Percentiles rank a stretch among this genome's conserved stretches.
Conservation (phyloP, 176 grass and related monocot genomes). For the Aechmea fasciata region DNA sequence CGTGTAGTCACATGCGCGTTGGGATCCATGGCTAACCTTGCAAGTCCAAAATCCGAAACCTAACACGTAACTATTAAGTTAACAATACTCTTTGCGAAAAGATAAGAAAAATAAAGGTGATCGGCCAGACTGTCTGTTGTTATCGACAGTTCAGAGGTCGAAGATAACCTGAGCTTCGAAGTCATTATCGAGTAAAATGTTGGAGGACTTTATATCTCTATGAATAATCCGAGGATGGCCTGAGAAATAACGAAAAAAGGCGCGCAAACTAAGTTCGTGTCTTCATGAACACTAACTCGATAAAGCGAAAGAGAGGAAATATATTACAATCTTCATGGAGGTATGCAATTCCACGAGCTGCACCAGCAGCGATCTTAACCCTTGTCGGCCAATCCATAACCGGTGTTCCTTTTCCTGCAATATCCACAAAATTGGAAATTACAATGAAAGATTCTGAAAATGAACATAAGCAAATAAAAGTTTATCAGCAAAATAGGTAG, state of each 20-base stretch:
- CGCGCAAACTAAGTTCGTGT: slow-evolving; percentile 26
- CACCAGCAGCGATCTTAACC: slow-evolving; percentile 87
- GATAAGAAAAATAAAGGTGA: slow-evolving; percentile 7
- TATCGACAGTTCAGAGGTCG: slow-evolving; percentile 2
- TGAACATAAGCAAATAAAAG: neutral
- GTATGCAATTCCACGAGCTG: slow-evolving; percentile 95
- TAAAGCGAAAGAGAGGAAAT: neutral
- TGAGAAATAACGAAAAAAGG: slow-evolving; percentile 27
- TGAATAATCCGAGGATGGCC: slow-evolving; percentile 98
- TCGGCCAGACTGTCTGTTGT: neutral
- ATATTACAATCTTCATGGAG: slow-evolving; percentile 97
- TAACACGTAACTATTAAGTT: slow-evolving; percentile 14
- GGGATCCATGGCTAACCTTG: slow-evolving; percentile 78
- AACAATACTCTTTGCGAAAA: slow-evolving; percentile 1
- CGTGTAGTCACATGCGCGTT: slow-evolving; percentile 86
- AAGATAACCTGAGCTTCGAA: slow-evolving; percentile 86
- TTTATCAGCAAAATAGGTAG: neutral
- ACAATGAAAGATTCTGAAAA: neutral
- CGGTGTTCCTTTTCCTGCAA: slow-evolving; percentile 56
- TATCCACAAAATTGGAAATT: slow-evolving; percentile 20
- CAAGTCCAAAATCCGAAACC: slow-evolving; percentile 99
- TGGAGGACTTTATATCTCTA: slow-evolving; percentile 98
- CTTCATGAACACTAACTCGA: neutral
- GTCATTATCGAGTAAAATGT: slow-evolving; percentile 95
- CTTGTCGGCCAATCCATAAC: slow-evolving; percentile 71